Evolutionary conservation across 2,329 filamentous ascomycete genomes (phyloP).

Genomic region (Dendrostoma leiphaemia): DNA sequence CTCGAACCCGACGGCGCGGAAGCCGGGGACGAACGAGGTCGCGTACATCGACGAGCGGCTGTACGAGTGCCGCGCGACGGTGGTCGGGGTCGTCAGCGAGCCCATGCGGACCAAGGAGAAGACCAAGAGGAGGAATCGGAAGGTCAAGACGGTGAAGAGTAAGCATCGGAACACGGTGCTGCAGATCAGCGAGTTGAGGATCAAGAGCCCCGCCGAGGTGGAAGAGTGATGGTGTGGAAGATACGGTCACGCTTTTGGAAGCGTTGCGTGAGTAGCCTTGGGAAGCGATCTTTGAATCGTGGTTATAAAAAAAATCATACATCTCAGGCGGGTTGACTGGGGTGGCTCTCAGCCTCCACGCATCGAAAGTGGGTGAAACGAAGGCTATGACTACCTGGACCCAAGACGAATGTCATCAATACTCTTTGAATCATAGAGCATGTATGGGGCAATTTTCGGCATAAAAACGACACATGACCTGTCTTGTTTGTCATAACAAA

Average conservation of each 20-base stretch:
- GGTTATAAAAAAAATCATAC: too few species aligned
- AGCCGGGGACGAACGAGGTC: constrained; percentile 64
- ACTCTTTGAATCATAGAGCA: too few species aligned
- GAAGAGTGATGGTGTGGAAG: too few species aligned
- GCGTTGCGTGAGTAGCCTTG: too few species aligned
- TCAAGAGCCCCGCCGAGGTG: constrained; percentile 47
- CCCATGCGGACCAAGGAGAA: constrained; percentile 76
- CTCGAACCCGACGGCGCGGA: constrained; percentile 29
- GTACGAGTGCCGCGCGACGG: constrained; percentile 81
- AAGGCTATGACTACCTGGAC: too few species aligned
- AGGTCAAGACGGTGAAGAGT: constrained; percentile 74
- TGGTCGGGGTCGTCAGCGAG: constrained; percentile 81
- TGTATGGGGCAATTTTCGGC: too few species aligned
- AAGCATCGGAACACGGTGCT: constrained; percentile 90
- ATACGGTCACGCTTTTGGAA: neutral
- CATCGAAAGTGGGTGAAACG: too few species aligned
- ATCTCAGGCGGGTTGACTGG: too few species aligned
- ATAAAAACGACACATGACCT: too few species aligned
- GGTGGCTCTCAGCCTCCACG: too few species aligned
- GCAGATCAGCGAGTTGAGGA: constrained; percentile 76
- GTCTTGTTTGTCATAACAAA: too few species aligned
- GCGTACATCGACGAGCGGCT: constrained; percentile 81
- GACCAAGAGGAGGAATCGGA: constrained; percentile 74
- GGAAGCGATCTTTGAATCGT: neutral
- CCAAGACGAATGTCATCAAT: too few species aligned